Evolutionary conservation across 176 grass and related monocot species (phyloP), one percentile per base, ranked within the genome.

Genomic region (Carex kokanica): DNA sequence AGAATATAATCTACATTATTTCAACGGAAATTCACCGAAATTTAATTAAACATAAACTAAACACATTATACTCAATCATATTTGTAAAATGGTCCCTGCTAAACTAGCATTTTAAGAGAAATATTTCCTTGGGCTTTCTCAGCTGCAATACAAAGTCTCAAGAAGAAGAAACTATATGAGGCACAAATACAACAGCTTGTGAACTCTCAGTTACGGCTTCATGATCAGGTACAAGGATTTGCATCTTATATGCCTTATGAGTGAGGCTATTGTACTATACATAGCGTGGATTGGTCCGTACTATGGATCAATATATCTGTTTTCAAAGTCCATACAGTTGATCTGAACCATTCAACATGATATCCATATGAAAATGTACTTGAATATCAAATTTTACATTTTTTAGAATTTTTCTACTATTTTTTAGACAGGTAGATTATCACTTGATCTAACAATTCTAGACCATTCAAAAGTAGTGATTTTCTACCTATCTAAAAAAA

Each of bases 141-240:
- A 94, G 93, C 88, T 82, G 81, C 88, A 65, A 87, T 94, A 82
- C 88, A 94, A 52, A 90, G 86, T 83, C 82, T 88, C 64, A 94
- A 87, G 88, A 92, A 86, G 86, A 92, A 94, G 78, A 92, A 90
- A 85, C 56, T 92, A 71, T 92, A 94, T 0, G 90, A 92, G 57
- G 85, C 86, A 84, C 88, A 94, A 25, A 92, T 87, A 34, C 89
- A 94, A 63, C 93, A 88, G 27, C 86, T 90, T 52, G 69, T 67
- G 20, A 92, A 94, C 68, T 92, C 86, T 68, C 93, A 94, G 27
- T 43, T 94, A 38, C 84, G 88, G 16, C 84, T 94, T 81, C 90
- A 95, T 87, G 93, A 92, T 83, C 93, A 92, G 88, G 90, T 92
- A 5, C 11, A 21, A 77, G 49, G 16, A 21, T 55, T 63, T 51